These are phyloP conservation scores for Magnaporthales sp. DNA, from an alignment of 2,329 filamentous ascomycete species.

Conservation along the genomic window DNA sequence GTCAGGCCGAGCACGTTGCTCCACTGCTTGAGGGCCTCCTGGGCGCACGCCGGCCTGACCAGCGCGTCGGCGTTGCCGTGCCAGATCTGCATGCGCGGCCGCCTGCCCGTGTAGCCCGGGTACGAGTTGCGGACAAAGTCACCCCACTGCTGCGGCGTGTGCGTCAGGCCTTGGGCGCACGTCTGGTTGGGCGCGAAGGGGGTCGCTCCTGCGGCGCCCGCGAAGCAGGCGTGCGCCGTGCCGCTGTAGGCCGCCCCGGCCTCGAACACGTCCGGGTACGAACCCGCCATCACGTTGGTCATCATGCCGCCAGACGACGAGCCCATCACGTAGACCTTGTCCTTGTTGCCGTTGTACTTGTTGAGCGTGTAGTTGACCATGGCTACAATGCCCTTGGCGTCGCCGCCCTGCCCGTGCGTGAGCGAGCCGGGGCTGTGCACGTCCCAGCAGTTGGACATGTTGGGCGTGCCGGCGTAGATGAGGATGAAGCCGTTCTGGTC, in stretches of 20 bases:
- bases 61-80: slow-evolving; percentile 30
- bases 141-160: slow-evolving; percentile 29
- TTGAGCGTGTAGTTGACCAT: slow-evolving; percentile 42
- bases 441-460: slow-evolving; percentile 44
- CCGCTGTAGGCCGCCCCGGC: slow-evolving; percentile 43
- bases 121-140: slow-evolving; percentile 33
- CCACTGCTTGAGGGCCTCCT: slow-evolving; percentile 36
- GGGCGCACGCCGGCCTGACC: slow-evolving; percentile 12
- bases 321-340: slow-evolving; percentile 40
- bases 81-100: slow-evolving; percentile 29
- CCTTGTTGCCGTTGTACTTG: slow-evolving; percentile 37
- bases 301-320: slow-evolving; percentile 43
- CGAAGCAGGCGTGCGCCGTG: slow-evolving; percentile 47
- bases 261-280: slow-evolving; percentile 46
- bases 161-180: slow-evolving; percentile 40
- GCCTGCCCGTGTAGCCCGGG: slow-evolving; percentile 35
- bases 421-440: slow-evolving; percentile 39
- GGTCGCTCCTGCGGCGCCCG: neutral
- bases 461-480: slow-evolving; percentile 44
- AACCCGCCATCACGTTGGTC: slow-evolving; percentile 42
- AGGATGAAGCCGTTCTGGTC: slow-evolving; percentile 33
- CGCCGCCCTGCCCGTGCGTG: slow-evolving; percentile 39
- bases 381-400: slow-evolving; percentile 35
- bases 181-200: slow-evolving; percentile 32
- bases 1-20: slow-evolving; percentile 31